These are phyloP conservation scores for Nicotiana rustica DNA, from an alignment of 305 asterid species.

Conservation along the genomic window DNA sequence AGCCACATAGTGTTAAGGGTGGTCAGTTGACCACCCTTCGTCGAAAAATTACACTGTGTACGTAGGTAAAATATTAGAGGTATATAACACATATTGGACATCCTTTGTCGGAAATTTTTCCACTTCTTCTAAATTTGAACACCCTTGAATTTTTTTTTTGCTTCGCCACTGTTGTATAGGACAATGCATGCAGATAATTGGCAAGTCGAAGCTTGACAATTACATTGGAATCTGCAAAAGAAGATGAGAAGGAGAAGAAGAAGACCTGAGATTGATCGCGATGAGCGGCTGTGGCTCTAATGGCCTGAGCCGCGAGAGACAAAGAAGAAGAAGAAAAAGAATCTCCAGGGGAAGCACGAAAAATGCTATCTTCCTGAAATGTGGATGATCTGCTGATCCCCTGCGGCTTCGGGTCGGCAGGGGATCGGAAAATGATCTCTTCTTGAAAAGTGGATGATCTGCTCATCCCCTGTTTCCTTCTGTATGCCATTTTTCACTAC, in stretches of 20 bases:
- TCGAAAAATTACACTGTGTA: no score
- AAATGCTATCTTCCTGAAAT: conserved; percentile 34
- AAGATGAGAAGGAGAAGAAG: conserved; percentile 23
- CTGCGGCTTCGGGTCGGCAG: neutral
- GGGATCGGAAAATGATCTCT: conserved; percentile 31
- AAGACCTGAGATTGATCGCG: conserved; percentile 30
- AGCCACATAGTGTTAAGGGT: no score
- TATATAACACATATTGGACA: no score
- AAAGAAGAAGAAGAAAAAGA: conserved; percentile 11
- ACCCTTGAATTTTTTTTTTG: no score
- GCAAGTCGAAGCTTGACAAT: neutral
- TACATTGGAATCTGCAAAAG: neutral
- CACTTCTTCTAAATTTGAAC: no score
- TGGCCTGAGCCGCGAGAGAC: conserved; percentile 38
- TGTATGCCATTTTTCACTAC: conserved; percentile 37
- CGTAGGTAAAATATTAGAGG: no score
- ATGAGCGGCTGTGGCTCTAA: conserved; percentile 39
- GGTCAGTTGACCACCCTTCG: no score
- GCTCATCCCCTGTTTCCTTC: conserved; percentile 41
- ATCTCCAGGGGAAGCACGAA: neutral
- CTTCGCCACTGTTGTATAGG: no score
- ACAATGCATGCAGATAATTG: neutral
- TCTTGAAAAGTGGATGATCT: conserved; percentile 41
- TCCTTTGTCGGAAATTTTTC: no score
- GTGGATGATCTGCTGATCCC: conserved; percentile 42